Evolutionary conservation across 148 eudicot genomes (phyloP), one percentile per base, ranked within the genome.

Genomic region (Fagopyrum esculentum): DNA sequence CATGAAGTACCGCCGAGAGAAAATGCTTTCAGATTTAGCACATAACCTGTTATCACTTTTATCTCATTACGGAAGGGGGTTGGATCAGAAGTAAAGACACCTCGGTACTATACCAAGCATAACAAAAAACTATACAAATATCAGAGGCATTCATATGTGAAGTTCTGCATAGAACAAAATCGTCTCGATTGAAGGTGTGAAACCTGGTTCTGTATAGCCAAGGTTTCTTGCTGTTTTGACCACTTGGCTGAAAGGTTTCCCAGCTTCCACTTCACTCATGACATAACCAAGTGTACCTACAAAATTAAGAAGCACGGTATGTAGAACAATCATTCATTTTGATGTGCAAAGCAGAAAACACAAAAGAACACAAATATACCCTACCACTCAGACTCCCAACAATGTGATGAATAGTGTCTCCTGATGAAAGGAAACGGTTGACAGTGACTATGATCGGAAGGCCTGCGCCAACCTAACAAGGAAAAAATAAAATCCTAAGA

Each of bases 131-230:
- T 35, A 40, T 40, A 66, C 46, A 66, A 66, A 10, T 13, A 66
- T 15, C 46, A 15, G 13, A 57, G 69, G 12, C 45, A 63, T 63
- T 11, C 30, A 13, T 63, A 43, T 63, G 69, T 63, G 4, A 29
- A 29, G 11, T 29, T 63, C 69, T 63, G 13, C 69, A 57, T 29
- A 30, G 22, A 59, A 30, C 1, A 30, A 4, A 2, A 61, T 1
- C 15, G 12, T 29, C 30, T 63, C 4, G n/a, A 29, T 63, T 30
- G 30, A 68, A 15, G 47, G 45, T 2, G 49, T 30, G 73, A 73
- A 29, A 94, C 98, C 98, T 85, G 98, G 98, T 89, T 94, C 98
- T 76, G 98, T 94, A 83, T 89, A 94, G 46, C 98, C 98, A 74
- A 91, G 96, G 74, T 55, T 76, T 85, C 87, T 94, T 44, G 98